Evolutionary conservation across 2,329 filamentous ascomycete species (phyloP).

Genomic region (Cercospora brassicicola): DNA sequence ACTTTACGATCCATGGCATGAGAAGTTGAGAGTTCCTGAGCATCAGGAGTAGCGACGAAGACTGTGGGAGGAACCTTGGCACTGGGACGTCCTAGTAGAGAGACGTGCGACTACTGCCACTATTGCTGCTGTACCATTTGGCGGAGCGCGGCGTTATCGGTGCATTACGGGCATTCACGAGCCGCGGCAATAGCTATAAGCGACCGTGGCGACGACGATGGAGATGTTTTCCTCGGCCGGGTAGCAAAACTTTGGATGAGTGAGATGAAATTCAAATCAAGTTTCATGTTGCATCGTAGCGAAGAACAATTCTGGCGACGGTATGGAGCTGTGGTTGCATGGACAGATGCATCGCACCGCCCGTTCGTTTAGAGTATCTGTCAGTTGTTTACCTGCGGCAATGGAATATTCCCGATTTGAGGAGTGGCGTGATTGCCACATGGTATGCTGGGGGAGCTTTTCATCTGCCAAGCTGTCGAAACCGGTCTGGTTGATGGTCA

Average conservation of each 20-base stretch:
- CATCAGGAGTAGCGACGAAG: neutral
- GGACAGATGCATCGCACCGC: neutral
- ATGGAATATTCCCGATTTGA: neutral
- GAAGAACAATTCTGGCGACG: neutral
- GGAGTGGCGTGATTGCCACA: neutral
- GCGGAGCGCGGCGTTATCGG: slow-evolving; percentile 3
- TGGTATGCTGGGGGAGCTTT: neutral
- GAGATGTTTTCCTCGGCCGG: neutral
- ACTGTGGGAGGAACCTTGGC: neutral
- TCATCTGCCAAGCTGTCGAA: neutral
- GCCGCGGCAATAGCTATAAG: neutral
- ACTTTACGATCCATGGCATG: neutral
- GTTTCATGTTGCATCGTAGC: neutral
- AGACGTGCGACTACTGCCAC: neutral
- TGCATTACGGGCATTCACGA: slow-evolving; percentile 1
- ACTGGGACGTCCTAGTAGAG: neutral
- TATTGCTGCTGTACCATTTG: slow-evolving; percentile 1
- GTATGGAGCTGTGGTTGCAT: neutral
- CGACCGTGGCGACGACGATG: neutral
- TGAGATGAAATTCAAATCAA: neutral
- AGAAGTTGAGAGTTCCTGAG: neutral
- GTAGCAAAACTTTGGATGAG: neutral
- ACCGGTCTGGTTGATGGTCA: neutral
- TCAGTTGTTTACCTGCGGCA: neutral
- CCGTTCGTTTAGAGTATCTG: neutral